Conservation (phyloP, 2,329 filamentous ascomycete species). For the Amylocarpus encephaloides region DNA sequence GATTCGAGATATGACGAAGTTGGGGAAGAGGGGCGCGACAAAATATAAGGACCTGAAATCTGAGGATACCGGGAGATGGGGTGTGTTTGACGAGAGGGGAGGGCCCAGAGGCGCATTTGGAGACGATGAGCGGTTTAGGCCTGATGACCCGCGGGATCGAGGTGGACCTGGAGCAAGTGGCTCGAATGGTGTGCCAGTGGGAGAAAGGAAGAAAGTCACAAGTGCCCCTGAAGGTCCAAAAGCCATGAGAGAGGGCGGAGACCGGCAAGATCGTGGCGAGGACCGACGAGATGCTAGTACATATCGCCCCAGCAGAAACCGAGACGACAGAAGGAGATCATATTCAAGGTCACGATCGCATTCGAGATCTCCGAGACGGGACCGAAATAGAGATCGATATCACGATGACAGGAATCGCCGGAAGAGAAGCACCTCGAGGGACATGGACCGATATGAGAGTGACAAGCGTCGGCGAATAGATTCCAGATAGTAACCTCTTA, state of each 20-base stretch:
- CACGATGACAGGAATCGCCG: conserved; percentile 43
- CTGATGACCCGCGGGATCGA: conserved; percentile 46
- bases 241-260: conserved; percentile 25
- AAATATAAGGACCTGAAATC: conserved; percentile 82
- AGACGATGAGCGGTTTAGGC: conserved; percentile 61
- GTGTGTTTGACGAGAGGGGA: conserved; percentile 50
- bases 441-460: conserved; percentile 43
- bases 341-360: conserved; percentile 32
- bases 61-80: conserved; percentile 90
- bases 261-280: conserved; percentile 30
- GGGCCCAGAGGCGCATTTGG: conserved; percentile 34
- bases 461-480: conserved; percentile 53
- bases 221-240: conserved; percentile 30
- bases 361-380: conserved; percentile 47
- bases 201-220: conserved; percentile 41
- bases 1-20: conserved; percentile 84
- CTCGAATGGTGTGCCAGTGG: conserved; percentile 65
- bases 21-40: conserved; percentile 86
- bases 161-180: conserved; percentile 48
- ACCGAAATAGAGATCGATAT: conserved; percentile 36
- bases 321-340: conserved; percentile 18
- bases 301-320: conserved; percentile 18
- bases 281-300: conserved; percentile 26
- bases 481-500: conserved; percentile 16
- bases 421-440: conserved; percentile 52